Evolutionary conservation across 176 grass and related monocot species (phyloP).

Genomic region (bread wheat (Triticum aestivum)): DNA sequence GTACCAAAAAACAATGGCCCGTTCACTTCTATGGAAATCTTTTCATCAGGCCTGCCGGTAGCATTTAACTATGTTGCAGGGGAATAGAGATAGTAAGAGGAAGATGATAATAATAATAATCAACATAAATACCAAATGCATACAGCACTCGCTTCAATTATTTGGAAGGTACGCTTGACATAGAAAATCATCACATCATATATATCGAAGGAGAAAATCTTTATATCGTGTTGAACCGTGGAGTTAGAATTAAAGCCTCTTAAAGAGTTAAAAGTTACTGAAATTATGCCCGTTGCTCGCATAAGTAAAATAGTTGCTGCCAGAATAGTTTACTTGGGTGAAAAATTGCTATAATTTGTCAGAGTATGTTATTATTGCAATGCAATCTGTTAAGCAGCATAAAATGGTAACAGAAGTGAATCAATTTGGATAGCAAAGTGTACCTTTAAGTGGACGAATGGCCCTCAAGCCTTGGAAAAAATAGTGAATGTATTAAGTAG

Average conservation of each 20-base stretch:
- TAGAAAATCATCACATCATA: constrained; percentile 12
- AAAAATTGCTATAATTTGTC: not conserved
- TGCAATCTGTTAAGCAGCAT: constrained; percentile 1
- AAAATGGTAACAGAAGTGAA: not conserved
- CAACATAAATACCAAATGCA: constrained; percentile 23
- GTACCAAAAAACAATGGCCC: constrained; percentile 68
- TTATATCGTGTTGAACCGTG: not conserved
- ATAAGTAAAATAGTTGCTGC: not conserved
- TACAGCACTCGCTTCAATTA: not conserved
- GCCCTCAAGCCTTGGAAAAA: not conserved
- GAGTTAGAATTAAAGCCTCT: not conserved
- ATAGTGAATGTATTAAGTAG: not conserved
- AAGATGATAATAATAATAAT: constrained; percentile 5
- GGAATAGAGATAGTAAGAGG: constrained; percentile 34
- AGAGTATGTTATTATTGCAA: not conserved
- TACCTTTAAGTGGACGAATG: constrained; percentile 3
- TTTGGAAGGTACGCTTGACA: constrained; percentile 12
- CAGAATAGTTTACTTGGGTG: not conserved
- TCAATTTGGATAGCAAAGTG: not conserved
- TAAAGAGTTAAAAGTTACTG: not conserved
- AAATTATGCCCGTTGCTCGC: not conserved
- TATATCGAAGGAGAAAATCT: not conserved
- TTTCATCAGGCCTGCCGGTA: constrained; percentile 93
- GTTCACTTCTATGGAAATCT: constrained; percentile 76
- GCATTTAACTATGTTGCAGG: constrained; percentile 71